Evolutionary conservation across 1,139 yeast species (phyloP).

Genomic region (Yamadazyma pseudoaaseri): DNA sequence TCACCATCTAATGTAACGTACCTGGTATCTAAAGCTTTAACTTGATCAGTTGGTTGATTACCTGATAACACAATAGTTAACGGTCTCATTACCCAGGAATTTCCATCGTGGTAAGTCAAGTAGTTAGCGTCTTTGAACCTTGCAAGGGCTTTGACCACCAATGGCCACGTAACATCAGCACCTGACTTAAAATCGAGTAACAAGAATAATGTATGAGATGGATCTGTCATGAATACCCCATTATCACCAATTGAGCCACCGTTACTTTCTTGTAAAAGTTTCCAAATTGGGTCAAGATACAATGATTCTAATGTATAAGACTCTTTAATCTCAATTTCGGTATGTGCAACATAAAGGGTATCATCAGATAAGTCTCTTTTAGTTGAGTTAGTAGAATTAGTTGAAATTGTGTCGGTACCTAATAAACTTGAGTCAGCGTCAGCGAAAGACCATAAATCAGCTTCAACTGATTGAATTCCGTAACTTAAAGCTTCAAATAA

Average conservation of each 20-base stretch:
- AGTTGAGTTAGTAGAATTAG: slow-evolving; percentile 20
- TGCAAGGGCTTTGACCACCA: slow-evolving; percentile 27
- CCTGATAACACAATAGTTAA: slow-evolving; percentile 40
- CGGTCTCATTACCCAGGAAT: slow-evolving; percentile 29
- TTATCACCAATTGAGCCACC: slow-evolving; percentile 13
- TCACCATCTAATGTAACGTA: slow-evolving; percentile 40
- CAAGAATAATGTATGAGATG: slow-evolving; percentile 35
- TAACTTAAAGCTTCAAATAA: slow-evolving; percentile 56
- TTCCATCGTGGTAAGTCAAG: slow-evolving; percentile 32
- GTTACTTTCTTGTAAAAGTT: slow-evolving; percentile 47
- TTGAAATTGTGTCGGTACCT: slow-evolving; percentile 18
- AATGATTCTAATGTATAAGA: slow-evolving; percentile 45
- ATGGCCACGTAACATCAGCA: slow-evolving; percentile 29
- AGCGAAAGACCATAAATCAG: slow-evolving; percentile 62
- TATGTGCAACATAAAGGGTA: slow-evolving; percentile 65
- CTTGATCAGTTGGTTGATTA: slow-evolving; percentile 31
- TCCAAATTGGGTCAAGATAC: slow-evolving; percentile 53
- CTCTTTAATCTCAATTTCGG: slow-evolving; percentile 41
- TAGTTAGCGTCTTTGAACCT: slow-evolving; percentile 33
- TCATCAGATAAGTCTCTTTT: slow-evolving; percentile 20
- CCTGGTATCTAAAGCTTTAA: slow-evolving; percentile 24
- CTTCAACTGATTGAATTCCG: slow-evolving; percentile 66
- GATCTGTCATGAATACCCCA: slow-evolving; percentile 36
- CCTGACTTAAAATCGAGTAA: slow-evolving; percentile 43
- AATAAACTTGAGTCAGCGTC: slow-evolving; percentile 9